These are phyloP conservation scores for Penicillium occitanis DNA, from an alignment of 2,329 filamentous ascomycete species.

Conservation along the genomic window DNA sequence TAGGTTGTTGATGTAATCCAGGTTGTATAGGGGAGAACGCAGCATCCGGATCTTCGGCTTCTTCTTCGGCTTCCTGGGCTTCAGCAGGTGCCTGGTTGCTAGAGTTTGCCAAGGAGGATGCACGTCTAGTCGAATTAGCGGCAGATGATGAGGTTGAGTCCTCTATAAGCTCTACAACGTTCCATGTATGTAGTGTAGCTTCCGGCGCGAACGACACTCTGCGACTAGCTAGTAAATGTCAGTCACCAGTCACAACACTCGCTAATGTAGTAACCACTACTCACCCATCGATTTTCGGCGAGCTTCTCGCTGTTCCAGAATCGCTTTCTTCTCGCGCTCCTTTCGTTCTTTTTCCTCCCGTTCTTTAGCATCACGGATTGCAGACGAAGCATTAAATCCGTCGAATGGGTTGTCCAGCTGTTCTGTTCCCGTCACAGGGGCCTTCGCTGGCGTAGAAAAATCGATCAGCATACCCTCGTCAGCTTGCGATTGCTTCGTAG, in stretches of 20 bases:
- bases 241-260: neutral
- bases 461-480: slow-evolving; percentile 44
- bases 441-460: slow-evolving; percentile 42
- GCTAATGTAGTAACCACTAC: slow-evolving; percentile 18
- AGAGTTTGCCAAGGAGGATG: slow-evolving; percentile 58
- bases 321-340: slow-evolving; percentile 59
- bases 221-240: slow-evolving; percentile 62
- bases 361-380: slow-evolving; percentile 56
- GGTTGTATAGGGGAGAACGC: slow-evolving; percentile 64
- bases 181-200: slow-evolving; percentile 94
- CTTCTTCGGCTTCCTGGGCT: slow-evolving; percentile 55
- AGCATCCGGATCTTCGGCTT: slow-evolving; percentile 59
- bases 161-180: slow-evolving; percentile 84
- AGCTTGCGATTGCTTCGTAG: slow-evolving; percentile 25
- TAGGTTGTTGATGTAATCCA: slow-evolving; percentile 64
- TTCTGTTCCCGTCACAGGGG: slow-evolving; percentile 37
- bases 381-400: slow-evolving; percentile 42
- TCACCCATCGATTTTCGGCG: slow-evolving; percentile 81
- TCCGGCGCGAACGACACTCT: slow-evolving; percentile 97
- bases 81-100: slow-evolving; percentile 28
- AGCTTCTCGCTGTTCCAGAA: slow-evolving; percentile 74
- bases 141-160: slow-evolving; percentile 77
- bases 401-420: slow-evolving; percentile 52
- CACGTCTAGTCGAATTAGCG: slow-evolving; percentile 72
- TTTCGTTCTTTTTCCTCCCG: slow-evolving; percentile 65